Base-by-base conservation (phyloP, 305 asterid species). In the Solanum aculeatissimum region DNA sequence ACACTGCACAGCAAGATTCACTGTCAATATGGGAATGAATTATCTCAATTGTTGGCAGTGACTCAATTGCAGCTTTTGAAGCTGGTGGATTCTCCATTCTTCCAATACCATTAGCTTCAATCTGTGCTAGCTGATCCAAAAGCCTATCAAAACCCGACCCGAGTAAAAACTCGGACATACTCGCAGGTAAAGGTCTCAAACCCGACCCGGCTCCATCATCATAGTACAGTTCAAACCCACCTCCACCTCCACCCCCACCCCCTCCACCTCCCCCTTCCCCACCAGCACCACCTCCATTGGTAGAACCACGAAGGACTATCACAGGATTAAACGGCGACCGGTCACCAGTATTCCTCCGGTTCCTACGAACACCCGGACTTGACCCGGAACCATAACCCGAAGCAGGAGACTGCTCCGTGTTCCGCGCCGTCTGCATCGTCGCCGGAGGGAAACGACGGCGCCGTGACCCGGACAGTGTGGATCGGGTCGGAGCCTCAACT, bases 301-400 rank as follows among this genome's bases (percentile, higher is more conserved):
- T 75, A 35, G 92, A 83, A 2, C 98, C 98, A 6, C 98, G 97
- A 6, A 96, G 96, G 42, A 96, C 97, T 10, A 93, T 94, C 2
- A 96, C 99, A 35, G 99, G 99, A 84, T 96, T 96, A 68, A 96
- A 96, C 68, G 98, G 99, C 3, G 99, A 93, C 83, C 99, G 88
- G 53, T 96, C 99, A 7, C 97, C 97, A 1, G 95, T 92, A 83
- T 89, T 91, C 85, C 98, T 91, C 82, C 97, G 92, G 86, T 90
- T 94, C 85, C 98, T 87, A 60, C 96, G 84, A 86, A 91, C 80
- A 83, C 92, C 90, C 0, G 98, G 97, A 78, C 96, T 93, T 38
- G 94, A 89, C 15, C 89, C 92, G 42, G 89, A 71, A 6, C 90
- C 92, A 49, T 88, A 80, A 16, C 85, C 86, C 23, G 89, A 45